Evolutionary conservation across 2,329 filamentous ascomycete genomes (phyloP).

Genomic region (Colletotrichum magnum): DNA sequence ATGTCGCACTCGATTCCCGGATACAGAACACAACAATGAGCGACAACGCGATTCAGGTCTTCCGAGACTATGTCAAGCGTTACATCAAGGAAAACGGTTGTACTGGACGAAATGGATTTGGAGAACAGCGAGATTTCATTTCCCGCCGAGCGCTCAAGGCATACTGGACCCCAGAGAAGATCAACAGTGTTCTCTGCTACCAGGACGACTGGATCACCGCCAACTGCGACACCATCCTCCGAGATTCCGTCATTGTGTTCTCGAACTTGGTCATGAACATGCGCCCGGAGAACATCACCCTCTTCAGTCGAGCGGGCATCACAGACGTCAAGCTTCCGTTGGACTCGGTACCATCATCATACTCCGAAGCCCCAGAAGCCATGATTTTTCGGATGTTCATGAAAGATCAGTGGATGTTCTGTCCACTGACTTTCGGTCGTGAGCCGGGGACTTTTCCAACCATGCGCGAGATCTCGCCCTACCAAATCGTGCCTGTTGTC

Average conservation of each 20-base stretch:
- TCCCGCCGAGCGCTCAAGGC: not conserved
- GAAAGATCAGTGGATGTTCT: constrained; percentile 14
- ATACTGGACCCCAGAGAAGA: not conserved
- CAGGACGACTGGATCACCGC: not conserved
- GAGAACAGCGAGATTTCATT: not conserved
- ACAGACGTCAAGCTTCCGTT: not conserved
- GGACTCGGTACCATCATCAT: not conserved
- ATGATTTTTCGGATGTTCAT: not conserved
- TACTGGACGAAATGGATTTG: not conserved
- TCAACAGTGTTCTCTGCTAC: not conserved
- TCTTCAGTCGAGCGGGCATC: not conserved
- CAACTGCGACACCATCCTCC: not conserved
- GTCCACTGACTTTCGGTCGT: not conserved
- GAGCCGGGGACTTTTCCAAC: not conserved
- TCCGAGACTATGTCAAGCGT: not conserved
- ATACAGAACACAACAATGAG: not conserved
- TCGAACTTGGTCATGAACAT: not conserved
- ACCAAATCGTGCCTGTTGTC: not conserved
- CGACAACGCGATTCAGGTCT: not conserved
- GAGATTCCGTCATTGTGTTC: not conserved
- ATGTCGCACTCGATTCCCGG: no score
- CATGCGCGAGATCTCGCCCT: not conserved
- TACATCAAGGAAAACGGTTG: not conserved
- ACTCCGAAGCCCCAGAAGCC: not conserved
- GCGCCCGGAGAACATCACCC: not conserved